phyloP scores from a whole-genome alignment of 768 basidiomycete genomes.

The Termitomyces sp. region DNA sequence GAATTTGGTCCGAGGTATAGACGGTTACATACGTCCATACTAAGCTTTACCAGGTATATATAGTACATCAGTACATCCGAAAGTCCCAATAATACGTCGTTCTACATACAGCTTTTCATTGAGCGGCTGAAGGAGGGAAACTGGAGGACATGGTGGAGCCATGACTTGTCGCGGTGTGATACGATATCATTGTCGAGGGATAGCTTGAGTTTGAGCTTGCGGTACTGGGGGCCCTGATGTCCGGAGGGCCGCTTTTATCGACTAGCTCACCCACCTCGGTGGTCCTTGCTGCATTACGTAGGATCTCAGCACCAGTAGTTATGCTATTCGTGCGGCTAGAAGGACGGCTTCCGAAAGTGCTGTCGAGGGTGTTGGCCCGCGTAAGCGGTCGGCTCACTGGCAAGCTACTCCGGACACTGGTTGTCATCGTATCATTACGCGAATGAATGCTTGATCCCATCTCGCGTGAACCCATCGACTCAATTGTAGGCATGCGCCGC shows the following conservation, averaged over 20 bases:
- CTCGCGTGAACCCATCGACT: constrained; percentile 70
- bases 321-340: constrained; percentile 36
- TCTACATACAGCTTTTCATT: neutral
- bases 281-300: constrained; percentile 18
- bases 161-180: constrained; percentile 20
- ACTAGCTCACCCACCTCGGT: constrained; percentile 34
- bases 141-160: neutral
- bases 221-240: constrained; percentile 3
- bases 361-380: constrained; percentile 30
- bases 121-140: neutral
- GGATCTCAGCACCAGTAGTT: constrained; percentile 24
- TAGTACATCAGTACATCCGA: constrained; percentile 5
- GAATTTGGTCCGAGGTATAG: constrained; percentile 15
- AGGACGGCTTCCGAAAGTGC: constrained; percentile 24
- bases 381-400: constrained; percentile 32
- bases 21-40: constrained; percentile 2
- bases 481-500: constrained; percentile 78
- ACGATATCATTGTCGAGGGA: constrained; percentile 17
- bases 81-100: neutral
- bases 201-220: constrained; percentile 12
- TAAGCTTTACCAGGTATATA: constrained; percentile 4
- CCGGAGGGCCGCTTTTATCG: constrained; percentile 17
- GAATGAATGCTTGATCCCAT: constrained; percentile 22
- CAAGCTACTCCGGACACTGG: constrained; percentile 17
- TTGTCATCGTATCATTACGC: constrained; percentile 17